Conservation (phyloP, 257 asterid species). For the Echites panduratus region DNA sequence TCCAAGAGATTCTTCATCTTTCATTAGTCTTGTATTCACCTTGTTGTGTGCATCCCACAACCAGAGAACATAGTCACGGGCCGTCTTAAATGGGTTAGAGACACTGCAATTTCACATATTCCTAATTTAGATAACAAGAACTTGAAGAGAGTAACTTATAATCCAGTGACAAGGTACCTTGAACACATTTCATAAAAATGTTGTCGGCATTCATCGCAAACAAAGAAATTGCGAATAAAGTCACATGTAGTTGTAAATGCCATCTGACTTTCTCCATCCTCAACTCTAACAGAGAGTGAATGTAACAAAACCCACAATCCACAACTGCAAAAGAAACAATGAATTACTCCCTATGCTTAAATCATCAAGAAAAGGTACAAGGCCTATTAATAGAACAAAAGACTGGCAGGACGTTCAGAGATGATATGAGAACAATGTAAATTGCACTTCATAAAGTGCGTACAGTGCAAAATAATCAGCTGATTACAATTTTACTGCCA, state of each 20-base stretch:
- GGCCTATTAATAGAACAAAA: not conserved
- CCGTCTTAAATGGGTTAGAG: slow-evolving; percentile 56
- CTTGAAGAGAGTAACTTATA: not conserved
- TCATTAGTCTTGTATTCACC: slow-evolving; percentile 72
- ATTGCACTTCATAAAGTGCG: not conserved
- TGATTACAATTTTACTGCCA: not conserved
- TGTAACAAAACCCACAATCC: slow-evolving; percentile 92
- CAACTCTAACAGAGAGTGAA: slow-evolving; percentile 83
- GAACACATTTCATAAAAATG: slow-evolving; percentile 86
- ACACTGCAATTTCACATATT: slow-evolving; percentile 44
- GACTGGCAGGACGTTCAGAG: not conserved
- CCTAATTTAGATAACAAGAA: slow-evolving; percentile 2
- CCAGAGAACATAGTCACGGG: slow-evolving; percentile 76
- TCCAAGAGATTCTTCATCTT: slow-evolving; percentile 55
- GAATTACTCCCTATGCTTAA: not conserved
- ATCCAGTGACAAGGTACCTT: slow-evolving; percentile 37
- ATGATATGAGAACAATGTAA: not conserved
- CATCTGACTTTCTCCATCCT: slow-evolving; percentile 71
- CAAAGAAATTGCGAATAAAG: slow-evolving; percentile 67
- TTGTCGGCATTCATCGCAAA: slow-evolving; percentile 90
- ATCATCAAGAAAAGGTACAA: not conserved
- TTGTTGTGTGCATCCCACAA: slow-evolving; percentile 87
- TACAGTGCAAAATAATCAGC: not conserved
- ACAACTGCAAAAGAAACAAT: slow-evolving; percentile 54
- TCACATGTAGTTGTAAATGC: slow-evolving; percentile 72